A percentile compares a stretch with the other conserved stretches of the same genome.
phyloP scores from a whole-genome alignment of 129 eudicot species.

The Artemisia tridentata region DNA sequence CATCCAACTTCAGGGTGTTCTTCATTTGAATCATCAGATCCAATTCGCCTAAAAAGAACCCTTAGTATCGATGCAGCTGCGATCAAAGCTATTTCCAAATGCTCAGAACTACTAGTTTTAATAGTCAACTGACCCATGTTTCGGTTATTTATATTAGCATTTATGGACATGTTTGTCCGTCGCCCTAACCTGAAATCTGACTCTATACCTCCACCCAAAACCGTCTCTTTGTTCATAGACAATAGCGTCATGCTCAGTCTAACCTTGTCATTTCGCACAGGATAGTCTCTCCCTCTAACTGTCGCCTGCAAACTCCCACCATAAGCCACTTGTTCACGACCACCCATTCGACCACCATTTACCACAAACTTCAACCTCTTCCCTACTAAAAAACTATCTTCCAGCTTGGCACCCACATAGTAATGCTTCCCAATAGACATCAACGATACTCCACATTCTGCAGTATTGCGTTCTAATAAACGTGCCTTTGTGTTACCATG shows the following conservation, averaged over 20 bases:
- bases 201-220: constrained; percentile 69
- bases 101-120: constrained; percentile 79
- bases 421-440: constrained; percentile 59
- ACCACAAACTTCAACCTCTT: constrained; percentile 62
- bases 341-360: constrained; percentile 73
- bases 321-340: constrained; percentile 57
- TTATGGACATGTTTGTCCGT: constrained; percentile 62
- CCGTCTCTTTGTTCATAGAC: constrained; percentile 66
- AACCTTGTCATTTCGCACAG: constrained; percentile 72
- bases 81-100: constrained; percentile 67
- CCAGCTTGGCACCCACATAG: constrained; percentile 69
- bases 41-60: constrained; percentile 53
- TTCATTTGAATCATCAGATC: constrained; percentile 24
- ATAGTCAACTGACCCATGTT: constrained; percentile 77
- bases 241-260: constrained; percentile 59
- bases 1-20: constrained; percentile 36
- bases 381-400: constrained; percentile 57
- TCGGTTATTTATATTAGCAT: constrained; percentile 66
- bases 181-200: constrained; percentile 70
- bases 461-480: constrained; percentile 42
- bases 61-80: constrained; percentile 60
- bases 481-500: constrained; percentile 54
- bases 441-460: constrained; percentile 82
- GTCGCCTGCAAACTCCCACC: constrained; percentile 80
- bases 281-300: constrained; percentile 78